These are phyloP conservation scores for Monosporascus ibericus DNA, from an alignment of 2,329 filamentous ascomycete species.

Conservation along the genomic window DNA sequence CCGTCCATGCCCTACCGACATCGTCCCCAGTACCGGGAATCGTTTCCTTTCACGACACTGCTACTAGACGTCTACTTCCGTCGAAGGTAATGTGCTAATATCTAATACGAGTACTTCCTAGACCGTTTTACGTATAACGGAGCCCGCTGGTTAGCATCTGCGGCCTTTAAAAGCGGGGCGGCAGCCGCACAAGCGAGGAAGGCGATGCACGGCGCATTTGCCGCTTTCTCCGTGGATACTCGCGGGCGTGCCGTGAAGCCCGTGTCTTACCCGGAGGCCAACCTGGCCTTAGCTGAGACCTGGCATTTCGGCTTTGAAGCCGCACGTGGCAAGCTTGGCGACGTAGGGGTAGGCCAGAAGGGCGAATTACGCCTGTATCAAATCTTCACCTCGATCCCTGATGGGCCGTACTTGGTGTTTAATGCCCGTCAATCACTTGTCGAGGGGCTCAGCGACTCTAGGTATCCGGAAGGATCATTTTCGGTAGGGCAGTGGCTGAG, in stretches of 20 bases:
- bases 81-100: neutral
- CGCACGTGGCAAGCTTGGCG: neutral
- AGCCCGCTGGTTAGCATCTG: constrained; percentile 9
- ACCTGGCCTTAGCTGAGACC: constrained; percentile 32
- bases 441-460: neutral
- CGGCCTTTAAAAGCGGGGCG: neutral
- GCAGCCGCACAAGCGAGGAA: constrained; percentile 14
- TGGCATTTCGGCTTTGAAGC: constrained; percentile 30
- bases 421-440: constrained; percentile 3
- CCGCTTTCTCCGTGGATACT: constrained; percentile 14
- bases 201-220: constrained; percentile 26
- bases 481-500: no score
- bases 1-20: no score
- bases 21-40: no score
- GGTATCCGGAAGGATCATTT: no score
- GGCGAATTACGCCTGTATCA: constrained; percentile 11
- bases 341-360: constrained; percentile 3
- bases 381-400: constrained; percentile 10
- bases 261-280: constrained; percentile 36
- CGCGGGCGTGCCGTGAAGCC: constrained; percentile 43
- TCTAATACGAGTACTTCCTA: constrained; percentile 6
- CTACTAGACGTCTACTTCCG: neutral
- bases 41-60: neutral
- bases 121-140: constrained; percentile 4
- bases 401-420: constrained; percentile 9